Conservation (phyloP, 441 rosid genomes). For the Codiaeum variegatum region DNA sequence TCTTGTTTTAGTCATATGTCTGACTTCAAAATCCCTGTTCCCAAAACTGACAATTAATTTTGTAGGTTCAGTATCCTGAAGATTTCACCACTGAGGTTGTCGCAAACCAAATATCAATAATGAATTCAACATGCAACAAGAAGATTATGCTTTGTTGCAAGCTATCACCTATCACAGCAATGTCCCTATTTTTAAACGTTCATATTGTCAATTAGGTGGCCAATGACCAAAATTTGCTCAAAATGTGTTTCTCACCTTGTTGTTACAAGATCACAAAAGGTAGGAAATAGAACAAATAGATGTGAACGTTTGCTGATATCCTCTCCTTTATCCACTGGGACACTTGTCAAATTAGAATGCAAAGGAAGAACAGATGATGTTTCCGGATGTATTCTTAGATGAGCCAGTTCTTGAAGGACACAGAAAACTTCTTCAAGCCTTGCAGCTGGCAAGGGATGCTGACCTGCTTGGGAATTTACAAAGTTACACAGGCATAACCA, state of each 20-base stretch:
- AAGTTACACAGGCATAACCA: conserved; percentile 18
- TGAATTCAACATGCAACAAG: not conserved
- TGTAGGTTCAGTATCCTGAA: not conserved
- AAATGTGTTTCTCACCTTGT: conserved; percentile 55
- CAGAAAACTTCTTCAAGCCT: conserved; percentile 79
- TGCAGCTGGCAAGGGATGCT: conserved; percentile 57
- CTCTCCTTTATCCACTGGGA: conserved; percentile 36
- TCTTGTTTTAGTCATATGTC: not conserved
- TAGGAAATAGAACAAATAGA: conserved; percentile 78
- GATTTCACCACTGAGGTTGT: not conserved
- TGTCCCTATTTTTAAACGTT: not conserved
- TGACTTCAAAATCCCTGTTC: not conserved
- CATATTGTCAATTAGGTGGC: no score
- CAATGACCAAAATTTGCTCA: not conserved
- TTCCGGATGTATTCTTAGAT: conserved; percentile 58
- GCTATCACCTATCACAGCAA: not conserved
- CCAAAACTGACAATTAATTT: not conserved
- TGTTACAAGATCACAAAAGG: conserved; percentile 76
- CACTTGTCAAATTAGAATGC: conserved; percentile 48
- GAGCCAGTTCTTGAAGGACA: conserved; percentile 66
- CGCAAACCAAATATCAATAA: not conserved
- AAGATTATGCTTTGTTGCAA: not conserved
- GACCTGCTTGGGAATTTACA: conserved; percentile 43
- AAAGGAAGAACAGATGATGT: conserved; percentile 72
- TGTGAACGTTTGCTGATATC: conserved; percentile 45